Evolutionary conservation across 306 rosid genomes (phyloP).

Genomic region (Gynostemma pentaphyllum): DNA sequence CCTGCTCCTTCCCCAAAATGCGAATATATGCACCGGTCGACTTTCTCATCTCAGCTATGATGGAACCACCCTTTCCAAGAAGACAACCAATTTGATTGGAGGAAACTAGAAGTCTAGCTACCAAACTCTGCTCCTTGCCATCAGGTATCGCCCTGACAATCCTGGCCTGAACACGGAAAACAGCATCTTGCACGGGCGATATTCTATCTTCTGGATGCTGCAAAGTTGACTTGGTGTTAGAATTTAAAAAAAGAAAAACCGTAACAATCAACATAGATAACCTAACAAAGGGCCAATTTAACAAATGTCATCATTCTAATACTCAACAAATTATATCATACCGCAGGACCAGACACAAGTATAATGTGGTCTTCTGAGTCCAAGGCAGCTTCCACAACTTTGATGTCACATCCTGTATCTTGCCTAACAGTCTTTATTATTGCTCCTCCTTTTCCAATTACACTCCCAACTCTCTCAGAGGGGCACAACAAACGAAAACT

Average conservation of each 20-base stretch:
- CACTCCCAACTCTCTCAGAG: conserved; percentile 64
- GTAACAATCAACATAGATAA: background rate
- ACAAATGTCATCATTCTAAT: conserved; percentile 5
- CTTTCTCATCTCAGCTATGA: conserved; percentile 93
- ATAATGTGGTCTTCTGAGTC: conserved; percentile 67
- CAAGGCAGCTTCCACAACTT: conserved; percentile 49
- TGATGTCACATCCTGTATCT: conserved; percentile 84
- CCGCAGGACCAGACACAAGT: conserved; percentile 76
- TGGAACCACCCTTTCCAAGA: conserved; percentile 88
- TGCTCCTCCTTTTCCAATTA: conserved; percentile 90
- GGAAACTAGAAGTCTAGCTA: conserved; percentile 79
- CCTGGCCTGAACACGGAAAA: conserved; percentile 72
- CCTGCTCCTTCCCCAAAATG: conserved; percentile 70
- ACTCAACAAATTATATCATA: conserved; percentile 24
- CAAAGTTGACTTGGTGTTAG: conserved; percentile 27
- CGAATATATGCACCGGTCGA: conserved; percentile 81
- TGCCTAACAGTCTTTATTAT: conserved; percentile 53
- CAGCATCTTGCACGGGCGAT: conserved; percentile 93
- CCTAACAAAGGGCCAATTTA: background rate
- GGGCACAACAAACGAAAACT: conserved; percentile 72
- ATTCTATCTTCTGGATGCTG: conserved; percentile 95
- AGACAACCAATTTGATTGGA: conserved; percentile 87
- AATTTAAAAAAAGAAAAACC: conserved; percentile 4
- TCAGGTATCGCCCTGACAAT: conserved; percentile 63
- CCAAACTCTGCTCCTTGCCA: conserved; percentile 45